These are phyloP conservation scores for Pelargonium nanum DNA, from an alignment of 345 rosid species.

Conservation along the genomic window DNA sequence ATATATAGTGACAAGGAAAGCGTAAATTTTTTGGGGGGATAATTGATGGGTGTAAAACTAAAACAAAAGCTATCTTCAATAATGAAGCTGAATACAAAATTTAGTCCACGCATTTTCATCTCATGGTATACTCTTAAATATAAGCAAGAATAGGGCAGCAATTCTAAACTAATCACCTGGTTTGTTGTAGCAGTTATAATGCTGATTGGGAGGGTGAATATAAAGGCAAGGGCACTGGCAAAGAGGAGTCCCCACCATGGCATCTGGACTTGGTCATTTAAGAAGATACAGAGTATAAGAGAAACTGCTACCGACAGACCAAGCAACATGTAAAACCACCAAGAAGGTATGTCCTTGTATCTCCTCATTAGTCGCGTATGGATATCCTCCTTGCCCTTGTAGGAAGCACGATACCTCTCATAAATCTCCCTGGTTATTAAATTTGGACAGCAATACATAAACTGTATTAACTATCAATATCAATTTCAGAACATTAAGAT, in stretches of 20 bases:
- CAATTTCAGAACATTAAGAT: slow-evolving; percentile 2
- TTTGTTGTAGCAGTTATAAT: slow-evolving; percentile 19
- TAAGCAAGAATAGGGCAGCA: too few species aligned
- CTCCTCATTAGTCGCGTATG: slow-evolving; percentile 13
- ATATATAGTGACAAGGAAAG: background rate
- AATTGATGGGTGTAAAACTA: too few species aligned
- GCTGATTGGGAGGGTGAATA: slow-evolving; percentile 21
- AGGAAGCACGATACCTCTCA: slow-evolving; percentile 9
- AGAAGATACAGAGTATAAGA: slow-evolving; percentile 15
- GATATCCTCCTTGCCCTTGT: slow-evolving; percentile 13
- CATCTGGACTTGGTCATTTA: slow-evolving; percentile 16
- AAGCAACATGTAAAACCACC: slow-evolving; percentile 18
- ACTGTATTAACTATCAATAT: background rate
- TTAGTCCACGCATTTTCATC: too few species aligned
- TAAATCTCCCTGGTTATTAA: slow-evolving; percentile 9
- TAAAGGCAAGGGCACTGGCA: slow-evolving; percentile 12
- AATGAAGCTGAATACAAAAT: too few species aligned
- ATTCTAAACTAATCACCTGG: slow-evolving; percentile 7
- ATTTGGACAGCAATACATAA: slow-evolving; percentile 2
- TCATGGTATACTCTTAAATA: too few species aligned
- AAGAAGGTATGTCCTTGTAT: slow-evolving; percentile 16
- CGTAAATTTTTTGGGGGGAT: background rate
- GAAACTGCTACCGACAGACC: slow-evolving; percentile 3
- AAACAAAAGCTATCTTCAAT: too few species aligned
- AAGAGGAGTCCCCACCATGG: slow-evolving; percentile 20